phyloP scores from a whole-genome alignment of 2,329 filamentous ascomycete genomes.

The Ophiosphaerella herpotricha region DNA sequence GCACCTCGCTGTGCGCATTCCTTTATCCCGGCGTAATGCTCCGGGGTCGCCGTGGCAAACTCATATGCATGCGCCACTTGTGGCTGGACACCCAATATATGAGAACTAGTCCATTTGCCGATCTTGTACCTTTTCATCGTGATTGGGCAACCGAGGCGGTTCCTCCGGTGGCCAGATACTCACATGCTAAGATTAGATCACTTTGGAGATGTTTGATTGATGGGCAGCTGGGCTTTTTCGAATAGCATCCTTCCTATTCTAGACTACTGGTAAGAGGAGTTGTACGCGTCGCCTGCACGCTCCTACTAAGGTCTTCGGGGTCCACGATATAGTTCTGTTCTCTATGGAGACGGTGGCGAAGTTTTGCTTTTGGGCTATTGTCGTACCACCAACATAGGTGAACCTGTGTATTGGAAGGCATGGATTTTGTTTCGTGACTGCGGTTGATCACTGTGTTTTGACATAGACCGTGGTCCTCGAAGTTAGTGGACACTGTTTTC shows the following conservation, averaged over 20 bases:
- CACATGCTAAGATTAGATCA: conserved; percentile 10
- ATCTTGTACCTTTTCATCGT: not conserved
- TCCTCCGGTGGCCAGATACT: not conserved
- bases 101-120: not conserved
- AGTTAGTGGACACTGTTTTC: conserved; percentile 2
- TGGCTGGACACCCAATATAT: not conserved
- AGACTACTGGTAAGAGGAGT: not conserved
- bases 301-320: conserved; percentile 7
- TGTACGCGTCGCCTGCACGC: conserved; percentile 18
- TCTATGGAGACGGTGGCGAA: conserved; percentile 9
- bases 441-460: not conserved
- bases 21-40: no score
- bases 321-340: conserved; percentile 9
- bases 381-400: not conserved
- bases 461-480: not conserved
- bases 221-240: not conserved
- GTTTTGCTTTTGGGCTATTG: not conserved
- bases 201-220: conserved; percentile 3
- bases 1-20: not conserved
- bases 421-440: not conserved
- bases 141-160: conserved; percentile 2
- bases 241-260: not conserved
- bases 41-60: not conserved
- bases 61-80: conserved; percentile 2
- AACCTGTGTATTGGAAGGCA: not conserved